Evolutionary conservation across 192 early-diverging fungal genomes (phyloP), one percentile per base, ranked within the genome.

Genomic region (Oehlia diaphana): DNA sequence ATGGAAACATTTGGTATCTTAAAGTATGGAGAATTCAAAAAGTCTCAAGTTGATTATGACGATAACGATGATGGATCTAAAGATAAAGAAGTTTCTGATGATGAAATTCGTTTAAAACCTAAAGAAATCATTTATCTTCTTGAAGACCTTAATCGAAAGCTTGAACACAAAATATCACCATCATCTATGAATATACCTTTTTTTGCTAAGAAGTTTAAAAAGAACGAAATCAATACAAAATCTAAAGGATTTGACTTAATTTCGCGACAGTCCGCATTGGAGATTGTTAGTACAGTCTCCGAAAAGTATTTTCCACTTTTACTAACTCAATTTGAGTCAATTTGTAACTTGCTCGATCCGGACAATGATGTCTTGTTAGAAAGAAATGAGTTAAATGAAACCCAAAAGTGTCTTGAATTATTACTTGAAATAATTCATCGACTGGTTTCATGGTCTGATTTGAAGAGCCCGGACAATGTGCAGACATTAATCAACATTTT

Each of bases 51-150:
- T 35, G n/a, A 63, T 53, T 58, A 72, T 47, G 66, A 28, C 2
- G 68, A 81, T 21, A 53, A 33, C 19, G 33, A 73, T 62, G 47
- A 63, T 69, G 19, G 16, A 5, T 16, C 33, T 31, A 33, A 72
- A 72, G 33, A 72, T 14, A 26, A 35, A 2, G 39, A 61, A 31
- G 14, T 3, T 2, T 16, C 9, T 28, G 44, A 70, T 35, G 78
- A 83, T 16, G 69, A 39, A 13, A 79, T 83, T 19, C 72, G 84
- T 12, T 72, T 86, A 23, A 58, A 67, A 44, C 78, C 78, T 26
- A 65, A 68, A 28, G 81, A 85, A 42, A 74, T 85, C 10, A 85
- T 82, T 62, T 89, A 88, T 47, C 81, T 90, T 16, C 78, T 90
- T 9, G 81, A 82, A 19, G 89, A 90, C 70, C 76, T 90, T 2